Conservation (phyloP, 2,329 filamentous ascomycete genomes). For the Penicillium sp. region DNA sequence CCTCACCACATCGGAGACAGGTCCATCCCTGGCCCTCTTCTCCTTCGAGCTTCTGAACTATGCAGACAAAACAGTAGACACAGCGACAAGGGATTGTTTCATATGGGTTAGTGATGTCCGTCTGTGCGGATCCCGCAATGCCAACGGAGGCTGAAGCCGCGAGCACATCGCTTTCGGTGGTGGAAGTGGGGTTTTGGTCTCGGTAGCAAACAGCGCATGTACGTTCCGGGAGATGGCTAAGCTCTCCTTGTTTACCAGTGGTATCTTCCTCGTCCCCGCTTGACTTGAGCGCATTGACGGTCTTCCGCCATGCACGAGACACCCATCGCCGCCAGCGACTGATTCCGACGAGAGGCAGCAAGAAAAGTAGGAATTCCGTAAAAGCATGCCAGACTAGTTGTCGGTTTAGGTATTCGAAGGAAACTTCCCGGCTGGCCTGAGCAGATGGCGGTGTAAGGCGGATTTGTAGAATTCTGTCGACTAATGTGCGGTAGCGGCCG, state of each 20-base stretch:
- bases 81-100: constrained; percentile 86
- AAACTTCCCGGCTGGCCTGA: constrained; percentile 86
- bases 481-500: constrained; percentile 84
- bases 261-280: constrained; percentile 51
- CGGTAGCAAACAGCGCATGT: constrained; percentile 97
- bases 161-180: constrained; percentile 73
- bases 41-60: constrained; percentile 84
- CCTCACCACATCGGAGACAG: constrained; percentile 82
- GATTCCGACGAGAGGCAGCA: constrained; percentile 94
- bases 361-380: constrained; percentile 95
- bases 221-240: constrained; percentile 82
- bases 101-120: constrained; percentile 95
- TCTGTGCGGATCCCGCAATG: constrained; percentile 82
- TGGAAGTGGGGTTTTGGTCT: constrained; percentile 74
- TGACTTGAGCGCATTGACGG: constrained; percentile 62
- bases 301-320: constrained; percentile 79
- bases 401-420: constrained; percentile 95
- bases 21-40: constrained; percentile 95
- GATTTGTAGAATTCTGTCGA: constrained; percentile 81
- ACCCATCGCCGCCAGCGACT: constrained; percentile 90
- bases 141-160: constrained; percentile 67
- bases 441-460: constrained; percentile 80
- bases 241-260: constrained; percentile 64
- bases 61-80: constrained; percentile 92
- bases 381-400: constrained; percentile 99